A percentile compares a stretch with the other conserved stretches of the same genome.
These are phyloP conservation scores for Aspergillus carlsbadensis DNA, from an alignment of 495 filamentous ascomycete genomes.

Conservation along the genomic window DNA sequence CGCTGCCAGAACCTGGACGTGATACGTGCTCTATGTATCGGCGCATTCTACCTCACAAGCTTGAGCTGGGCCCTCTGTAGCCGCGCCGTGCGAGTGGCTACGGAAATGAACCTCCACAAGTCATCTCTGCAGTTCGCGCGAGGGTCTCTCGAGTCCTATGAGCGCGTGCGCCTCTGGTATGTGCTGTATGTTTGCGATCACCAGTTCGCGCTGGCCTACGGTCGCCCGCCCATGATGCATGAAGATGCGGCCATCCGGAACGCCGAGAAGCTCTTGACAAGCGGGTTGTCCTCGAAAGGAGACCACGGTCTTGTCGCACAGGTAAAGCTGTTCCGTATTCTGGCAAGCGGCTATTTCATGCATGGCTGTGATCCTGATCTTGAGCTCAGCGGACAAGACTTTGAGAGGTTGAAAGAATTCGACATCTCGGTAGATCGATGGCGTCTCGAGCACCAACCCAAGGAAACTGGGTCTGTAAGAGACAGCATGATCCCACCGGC, in stretches of 20 bases:
- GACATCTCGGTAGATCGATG: slow-evolving; percentile 39
- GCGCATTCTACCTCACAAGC: slow-evolving; percentile 36
- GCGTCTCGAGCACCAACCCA: slow-evolving; percentile 33
- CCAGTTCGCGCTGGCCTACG: slow-evolving; percentile 14
- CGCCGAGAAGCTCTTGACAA: slow-evolving; percentile 34
- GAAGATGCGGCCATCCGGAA: slow-evolving; percentile 34
- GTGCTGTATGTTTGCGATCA: slow-evolving; percentile 33
- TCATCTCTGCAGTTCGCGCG: slow-evolving; percentile 33
- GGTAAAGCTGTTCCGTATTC: slow-evolving; percentile 40
- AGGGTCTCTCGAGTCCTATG: slow-evolving; percentile 10
- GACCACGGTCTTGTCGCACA: slow-evolving; percentile 40
- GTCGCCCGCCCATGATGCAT: slow-evolving; percentile 15
- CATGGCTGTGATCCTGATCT: slow-evolving; percentile 41
- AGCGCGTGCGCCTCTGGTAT: slow-evolving; percentile 27
- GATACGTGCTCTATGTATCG: slow-evolving; percentile 35
- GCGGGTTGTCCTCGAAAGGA: slow-evolving; percentile 22
- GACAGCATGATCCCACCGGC: slow-evolving; percentile 18
- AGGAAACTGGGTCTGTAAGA: slow-evolving; percentile 27
- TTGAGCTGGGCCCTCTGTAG: slow-evolving; percentile 40
- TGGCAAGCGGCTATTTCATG: slow-evolving; percentile 38
- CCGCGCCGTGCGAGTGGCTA: slow-evolving; percentile 36
- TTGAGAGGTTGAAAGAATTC: slow-evolving; percentile 28
- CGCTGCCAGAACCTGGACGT: slow-evolving; percentile 32
- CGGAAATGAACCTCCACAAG: slow-evolving; percentile 33
- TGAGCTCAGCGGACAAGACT: slow-evolving; percentile 30